phyloP scores from a whole-genome alignment of 2,329 filamentous ascomycete genomes.

The Tothia fuscella region DNA sequence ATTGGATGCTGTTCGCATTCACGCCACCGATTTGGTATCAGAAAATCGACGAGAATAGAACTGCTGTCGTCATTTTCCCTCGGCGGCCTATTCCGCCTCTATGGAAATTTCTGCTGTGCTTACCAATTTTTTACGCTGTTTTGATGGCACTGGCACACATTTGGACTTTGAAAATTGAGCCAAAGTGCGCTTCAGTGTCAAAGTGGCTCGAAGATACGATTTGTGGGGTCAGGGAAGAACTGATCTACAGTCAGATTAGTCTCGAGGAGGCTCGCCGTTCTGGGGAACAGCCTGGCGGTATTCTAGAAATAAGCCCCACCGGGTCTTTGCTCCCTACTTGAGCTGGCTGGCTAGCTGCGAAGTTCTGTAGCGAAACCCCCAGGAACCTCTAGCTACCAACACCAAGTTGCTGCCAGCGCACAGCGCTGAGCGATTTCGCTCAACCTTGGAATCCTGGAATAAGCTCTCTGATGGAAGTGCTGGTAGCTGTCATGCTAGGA shows the following conservation, averaged over 20 bases:
- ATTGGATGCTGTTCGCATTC: constrained; percentile 42
- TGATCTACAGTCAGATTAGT: background rate
- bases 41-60: constrained; percentile 29
- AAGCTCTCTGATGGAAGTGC: no score
- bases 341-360: no score
- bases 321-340: no score
- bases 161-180: constrained; percentile 10
- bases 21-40: constrained; percentile 31
- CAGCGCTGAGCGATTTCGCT: no score
- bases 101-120: background rate
- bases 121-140: constrained; percentile 1
- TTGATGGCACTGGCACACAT: constrained; percentile 3
- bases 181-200: constrained; percentile 7
- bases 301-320: no score
- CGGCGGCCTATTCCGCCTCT: background rate
- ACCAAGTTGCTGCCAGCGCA: no score
- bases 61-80: constrained; percentile 13
- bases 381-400: no score
- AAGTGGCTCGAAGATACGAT: constrained; percentile 10
- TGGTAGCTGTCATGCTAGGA: no score
- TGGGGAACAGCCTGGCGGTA: no score
- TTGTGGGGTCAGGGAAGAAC: background rate
- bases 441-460: no score
- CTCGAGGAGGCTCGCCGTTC: no score
- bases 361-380: no score